These are phyloP conservation scores for Tolypocladium ovalisporum DNA, from an alignment of 2,329 filamentous ascomycete species.

Conservation along the genomic window DNA sequence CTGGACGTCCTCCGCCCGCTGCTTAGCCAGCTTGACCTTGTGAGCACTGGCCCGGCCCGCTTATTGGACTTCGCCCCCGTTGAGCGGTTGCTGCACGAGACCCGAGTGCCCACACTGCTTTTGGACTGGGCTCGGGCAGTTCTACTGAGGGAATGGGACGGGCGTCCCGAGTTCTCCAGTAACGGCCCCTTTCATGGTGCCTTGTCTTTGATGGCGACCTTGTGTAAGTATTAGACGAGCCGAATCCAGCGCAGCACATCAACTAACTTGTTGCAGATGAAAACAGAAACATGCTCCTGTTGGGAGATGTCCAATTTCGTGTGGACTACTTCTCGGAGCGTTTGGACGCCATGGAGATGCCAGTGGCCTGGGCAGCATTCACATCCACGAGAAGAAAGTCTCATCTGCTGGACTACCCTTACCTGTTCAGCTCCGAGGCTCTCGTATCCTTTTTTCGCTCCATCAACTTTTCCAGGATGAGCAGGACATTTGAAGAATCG, in stretches of 20 bases:
- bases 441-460: slow-evolving; percentile 78
- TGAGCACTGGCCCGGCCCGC: slow-evolving; percentile 32
- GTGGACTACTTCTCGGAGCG: slow-evolving; percentile 67
- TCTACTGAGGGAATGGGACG: slow-evolving; percentile 72
- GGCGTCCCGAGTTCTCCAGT: slow-evolving; percentile 56
- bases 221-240: slow-evolving; percentile 45
- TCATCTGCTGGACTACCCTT: slow-evolving; percentile 72
- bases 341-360: slow-evolving; percentile 64
- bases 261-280: slow-evolving; percentile 35
- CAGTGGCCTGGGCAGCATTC: slow-evolving; percentile 58
- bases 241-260: background rate
- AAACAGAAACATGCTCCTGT: slow-evolving; percentile 49
- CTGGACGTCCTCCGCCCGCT: slow-evolving; percentile 36
- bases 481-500: slow-evolving; percentile 62
- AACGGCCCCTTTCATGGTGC: slow-evolving; percentile 68
- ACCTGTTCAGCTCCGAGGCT: slow-evolving; percentile 62
- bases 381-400: slow-evolving; percentile 48
- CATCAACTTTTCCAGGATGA: slow-evolving; percentile 83
- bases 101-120: slow-evolving; percentile 42
- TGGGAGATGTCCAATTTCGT: slow-evolving; percentile 60
- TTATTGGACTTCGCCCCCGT: slow-evolving; percentile 36
- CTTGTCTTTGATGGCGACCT: slow-evolving; percentile 57
- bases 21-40: slow-evolving; percentile 41
- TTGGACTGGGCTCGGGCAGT: slow-evolving; percentile 67
- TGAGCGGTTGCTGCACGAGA: slow-evolving; percentile 46